phyloP scores from a whole-genome alignment of 371 early-diverging fungal species.

The Quaeritorhiza haematococci region DNA sequence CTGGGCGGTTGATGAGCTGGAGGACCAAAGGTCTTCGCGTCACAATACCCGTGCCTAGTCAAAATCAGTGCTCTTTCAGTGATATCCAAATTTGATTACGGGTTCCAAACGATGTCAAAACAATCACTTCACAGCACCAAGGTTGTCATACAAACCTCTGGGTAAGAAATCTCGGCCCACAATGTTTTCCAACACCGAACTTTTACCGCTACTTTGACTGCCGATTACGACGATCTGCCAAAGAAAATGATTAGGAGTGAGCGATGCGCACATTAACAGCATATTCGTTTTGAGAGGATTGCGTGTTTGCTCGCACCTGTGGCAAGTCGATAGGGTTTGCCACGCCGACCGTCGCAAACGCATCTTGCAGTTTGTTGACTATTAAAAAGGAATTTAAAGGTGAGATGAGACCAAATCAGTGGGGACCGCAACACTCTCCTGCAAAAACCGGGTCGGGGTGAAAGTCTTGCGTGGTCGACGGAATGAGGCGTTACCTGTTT shows the following conservation, averaged over 20 bases:
- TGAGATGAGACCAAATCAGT: no score
- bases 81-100: background rate
- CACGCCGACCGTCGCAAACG: constrained; percentile 94
- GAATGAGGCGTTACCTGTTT: constrained; percentile 8
- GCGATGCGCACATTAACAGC: background rate
- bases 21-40: constrained; percentile 93
- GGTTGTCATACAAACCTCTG: constrained; percentile 58
- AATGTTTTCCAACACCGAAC: constrained; percentile 98
- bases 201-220: constrained; percentile 96
- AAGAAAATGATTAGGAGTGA: background rate
- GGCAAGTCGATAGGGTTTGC: constrained; percentile 97
- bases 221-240: constrained; percentile 90
- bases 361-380: constrained; percentile 79
- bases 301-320: constrained; percentile 55
- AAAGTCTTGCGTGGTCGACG: background rate
- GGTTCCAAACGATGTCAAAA: background rate
- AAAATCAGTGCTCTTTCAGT: constrained; percentile 22
- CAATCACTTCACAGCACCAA: background rate
- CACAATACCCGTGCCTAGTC: constrained; percentile 79
- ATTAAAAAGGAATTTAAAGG: background rate
- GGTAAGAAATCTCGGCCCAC: constrained; percentile 98
- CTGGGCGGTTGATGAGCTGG: constrained; percentile 90
- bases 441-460: background rate
- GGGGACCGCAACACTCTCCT: background rate
- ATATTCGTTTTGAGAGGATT: background rate